Percentiles rank a stretch among this genome's conserved stretches.
These are phyloP conservation scores for Helotiales sp. DNA, from an alignment of 2,329 filamentous ascomycete species.

Conservation along the genomic window DNA sequence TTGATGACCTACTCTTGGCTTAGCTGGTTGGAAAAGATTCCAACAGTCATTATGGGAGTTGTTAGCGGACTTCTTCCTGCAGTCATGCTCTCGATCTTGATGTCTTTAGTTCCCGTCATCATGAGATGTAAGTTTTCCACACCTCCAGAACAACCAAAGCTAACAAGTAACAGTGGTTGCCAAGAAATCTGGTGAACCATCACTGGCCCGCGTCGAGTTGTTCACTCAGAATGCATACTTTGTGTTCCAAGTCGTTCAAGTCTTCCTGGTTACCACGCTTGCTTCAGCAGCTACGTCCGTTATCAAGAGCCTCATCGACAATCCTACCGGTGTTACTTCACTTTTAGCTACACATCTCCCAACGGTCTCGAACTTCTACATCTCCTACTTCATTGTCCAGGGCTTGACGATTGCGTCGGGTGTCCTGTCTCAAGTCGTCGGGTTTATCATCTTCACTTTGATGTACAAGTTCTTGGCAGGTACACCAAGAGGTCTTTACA, in stretches of 20 bases:
- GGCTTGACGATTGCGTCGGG: constrained; percentile 77
- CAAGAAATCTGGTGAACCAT: constrained; percentile 77
- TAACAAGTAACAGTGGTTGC: constrained; percentile 61
- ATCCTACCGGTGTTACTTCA: constrained; percentile 61
- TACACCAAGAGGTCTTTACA: constrained; percentile 79
- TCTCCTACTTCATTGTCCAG: constrained; percentile 92
- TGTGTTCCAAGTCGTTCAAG: constrained; percentile 62
- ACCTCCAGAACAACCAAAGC: not conserved
- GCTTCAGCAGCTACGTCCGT: constrained; percentile 72
- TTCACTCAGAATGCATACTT: constrained; percentile 70
- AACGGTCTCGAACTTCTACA: constrained; percentile 87
- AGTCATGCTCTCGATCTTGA: constrained; percentile 76
- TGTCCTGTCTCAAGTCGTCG: constrained; percentile 71
- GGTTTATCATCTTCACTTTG: constrained; percentile 72
- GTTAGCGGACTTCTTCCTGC: constrained; percentile 83
- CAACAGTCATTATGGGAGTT: constrained; percentile 71
- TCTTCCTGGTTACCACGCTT: constrained; percentile 67
- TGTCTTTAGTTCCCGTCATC: constrained; percentile 81
- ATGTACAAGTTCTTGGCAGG: constrained; percentile 73
- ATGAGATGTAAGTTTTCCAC: constrained; percentile 63
- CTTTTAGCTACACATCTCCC: constrained; percentile 76
- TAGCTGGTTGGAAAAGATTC: constrained; percentile 71
- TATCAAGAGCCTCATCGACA: constrained; percentile 57
- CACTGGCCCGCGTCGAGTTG: constrained; percentile 76
- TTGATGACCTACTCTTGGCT: constrained; percentile 69